These are phyloP conservation scores for Hericium alpestre DNA, from an alignment of 768 basidiomycete genomes.

Conservation along the genomic window DNA sequence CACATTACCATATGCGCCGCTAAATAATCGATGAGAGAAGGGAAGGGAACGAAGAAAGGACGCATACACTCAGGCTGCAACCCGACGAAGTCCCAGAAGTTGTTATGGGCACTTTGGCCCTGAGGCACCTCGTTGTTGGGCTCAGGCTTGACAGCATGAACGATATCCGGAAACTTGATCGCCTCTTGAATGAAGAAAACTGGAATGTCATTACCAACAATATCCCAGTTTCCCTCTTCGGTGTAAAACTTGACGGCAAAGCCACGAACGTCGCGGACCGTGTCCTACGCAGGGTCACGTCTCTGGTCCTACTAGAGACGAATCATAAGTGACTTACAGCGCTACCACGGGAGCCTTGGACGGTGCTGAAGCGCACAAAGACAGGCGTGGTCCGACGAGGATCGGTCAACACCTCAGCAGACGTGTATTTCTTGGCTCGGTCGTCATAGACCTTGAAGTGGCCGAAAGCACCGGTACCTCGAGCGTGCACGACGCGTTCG, in stretches of 20 bases:
- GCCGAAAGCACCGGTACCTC: slow-evolving; percentile 74
- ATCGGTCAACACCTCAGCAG: slow-evolving; percentile 63
- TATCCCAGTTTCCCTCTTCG: slow-evolving; percentile 76
- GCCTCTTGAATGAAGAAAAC: slow-evolving; percentile 77
- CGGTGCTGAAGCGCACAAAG: slow-evolving; percentile 81
- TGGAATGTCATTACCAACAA: slow-evolving; percentile 78
- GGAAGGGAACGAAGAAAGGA: background rate
- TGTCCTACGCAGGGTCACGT: slow-evolving; percentile 31
- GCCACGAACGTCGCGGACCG: slow-evolving; percentile 77
- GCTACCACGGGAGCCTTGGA: slow-evolving; percentile 71
- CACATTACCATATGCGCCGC: slow-evolving; percentile 74
- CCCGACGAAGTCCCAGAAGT: slow-evolving; percentile 79
- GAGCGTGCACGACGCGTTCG: slow-evolving; percentile 56
- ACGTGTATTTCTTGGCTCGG: slow-evolving; percentile 60
- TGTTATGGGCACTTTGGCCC: slow-evolving; percentile 67
- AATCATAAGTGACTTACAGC: slow-evolving; percentile 40
- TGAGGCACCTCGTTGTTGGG: slow-evolving; percentile 73
- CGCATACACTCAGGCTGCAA: slow-evolving; percentile 52
- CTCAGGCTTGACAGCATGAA: slow-evolving; percentile 81
- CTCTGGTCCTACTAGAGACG: background rate
- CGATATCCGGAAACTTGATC: slow-evolving; percentile 77
- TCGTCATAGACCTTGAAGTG: slow-evolving; percentile 68
- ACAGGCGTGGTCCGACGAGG: slow-evolving; percentile 60
- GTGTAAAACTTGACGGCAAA: slow-evolving; percentile 83
- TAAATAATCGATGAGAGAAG: background rate